Conservation (phyloP, 2,329 filamentous ascomycete genomes). For the Ascochyta fabae region DNA sequence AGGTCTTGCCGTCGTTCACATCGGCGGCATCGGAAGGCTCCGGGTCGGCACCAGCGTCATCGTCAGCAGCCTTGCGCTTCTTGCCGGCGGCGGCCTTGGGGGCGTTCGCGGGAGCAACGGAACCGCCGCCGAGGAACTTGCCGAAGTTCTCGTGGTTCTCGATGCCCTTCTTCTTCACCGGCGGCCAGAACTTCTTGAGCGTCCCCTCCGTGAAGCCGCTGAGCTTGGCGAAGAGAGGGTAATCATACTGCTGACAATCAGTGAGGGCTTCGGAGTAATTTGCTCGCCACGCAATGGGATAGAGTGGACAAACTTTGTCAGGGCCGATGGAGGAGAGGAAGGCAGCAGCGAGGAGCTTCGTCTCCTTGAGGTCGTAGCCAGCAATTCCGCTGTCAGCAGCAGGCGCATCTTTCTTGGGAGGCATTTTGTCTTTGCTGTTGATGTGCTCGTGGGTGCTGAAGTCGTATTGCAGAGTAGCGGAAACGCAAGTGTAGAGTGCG, state of each 20-base stretch:
- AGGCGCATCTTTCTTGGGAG: slow-evolving; percentile 29
- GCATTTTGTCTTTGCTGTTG: slow-evolving; percentile 20
- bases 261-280: background rate
- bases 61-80: slow-evolving; percentile 35
- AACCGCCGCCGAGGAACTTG: slow-evolving; percentile 14
- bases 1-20: slow-evolving; percentile 5
- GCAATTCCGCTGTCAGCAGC: slow-evolving; percentile 11
- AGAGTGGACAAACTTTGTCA: slow-evolving; percentile 34
- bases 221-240: slow-evolving; percentile 35
- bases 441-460: background rate
- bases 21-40: background rate
- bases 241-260: slow-evolving; percentile 34
- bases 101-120: slow-evolving; percentile 5
- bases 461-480: background rate
- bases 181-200: slow-evolving; percentile 45
- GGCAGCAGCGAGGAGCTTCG: slow-evolving; percentile 40
- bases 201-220: slow-evolving; percentile 39
- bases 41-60: slow-evolving; percentile 7
- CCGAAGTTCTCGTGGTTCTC: slow-evolving; percentile 34
- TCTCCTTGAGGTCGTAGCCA: slow-evolving; percentile 34
- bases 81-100: slow-evolving; percentile 11
- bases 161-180: slow-evolving; percentile 39
- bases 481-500: background rate
- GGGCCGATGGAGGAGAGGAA: slow-evolving; percentile 33
- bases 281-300: background rate